These are phyloP conservation scores for Thymus mandschuricus DNA, from an alignment of 257 asterid genomes.

Conservation along the genomic window DNA sequence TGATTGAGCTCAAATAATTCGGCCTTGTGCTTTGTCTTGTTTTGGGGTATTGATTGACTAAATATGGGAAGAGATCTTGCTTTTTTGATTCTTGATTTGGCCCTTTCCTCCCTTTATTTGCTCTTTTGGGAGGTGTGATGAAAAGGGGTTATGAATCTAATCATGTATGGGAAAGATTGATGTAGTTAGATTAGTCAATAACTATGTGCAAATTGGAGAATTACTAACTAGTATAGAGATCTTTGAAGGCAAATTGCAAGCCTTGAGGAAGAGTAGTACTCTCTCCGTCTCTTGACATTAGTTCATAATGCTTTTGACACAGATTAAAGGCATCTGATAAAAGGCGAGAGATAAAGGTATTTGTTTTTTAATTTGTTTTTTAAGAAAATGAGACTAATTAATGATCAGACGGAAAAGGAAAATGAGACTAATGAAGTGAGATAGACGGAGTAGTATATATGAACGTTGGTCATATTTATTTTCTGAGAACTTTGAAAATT, in stretches of 20 bases:
- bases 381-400: too few species aligned
- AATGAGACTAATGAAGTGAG: too few species aligned
- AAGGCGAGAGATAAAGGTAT: too few species aligned
- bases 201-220: background rate
- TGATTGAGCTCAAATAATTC: constrained; percentile 12
- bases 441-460: too few species aligned
- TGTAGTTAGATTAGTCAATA: constrained; percentile 12
- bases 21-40: constrained; percentile 23
- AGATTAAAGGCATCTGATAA: too few species aligned
- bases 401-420: too few species aligned
- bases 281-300: too few species aligned
- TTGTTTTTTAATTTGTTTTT: too few species aligned
- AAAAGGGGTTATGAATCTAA: background rate
- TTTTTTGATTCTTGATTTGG: constrained; percentile 23
- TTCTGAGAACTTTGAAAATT: too few species aligned
- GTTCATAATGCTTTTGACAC: too few species aligned
- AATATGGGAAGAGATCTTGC: constrained; percentile 25
- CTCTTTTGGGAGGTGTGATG: background rate
- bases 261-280: too few species aligned
- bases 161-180: constrained; percentile 23
- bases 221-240: background rate
- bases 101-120: background rate
- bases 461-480: too few species aligned
- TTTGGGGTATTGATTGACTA: constrained; percentile 26
- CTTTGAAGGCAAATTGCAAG: background rate